Conservation (phyloP, 345 rosid species). For the Euclidium syriacum region DNA sequence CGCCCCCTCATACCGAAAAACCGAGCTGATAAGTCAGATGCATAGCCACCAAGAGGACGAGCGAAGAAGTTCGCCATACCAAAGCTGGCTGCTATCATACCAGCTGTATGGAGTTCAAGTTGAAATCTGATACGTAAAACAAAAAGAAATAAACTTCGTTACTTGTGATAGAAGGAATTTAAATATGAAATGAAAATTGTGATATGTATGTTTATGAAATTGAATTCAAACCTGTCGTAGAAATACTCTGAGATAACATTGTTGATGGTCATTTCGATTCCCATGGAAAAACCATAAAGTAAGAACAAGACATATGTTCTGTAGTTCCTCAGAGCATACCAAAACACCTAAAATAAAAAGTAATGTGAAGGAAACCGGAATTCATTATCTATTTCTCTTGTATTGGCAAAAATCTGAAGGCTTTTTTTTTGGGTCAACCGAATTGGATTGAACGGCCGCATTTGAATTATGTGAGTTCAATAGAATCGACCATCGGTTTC, state of each 20-base stretch:
- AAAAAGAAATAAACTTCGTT: background rate
- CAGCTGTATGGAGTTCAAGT: slow-evolving; percentile 62
- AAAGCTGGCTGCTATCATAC: slow-evolving; percentile 61
- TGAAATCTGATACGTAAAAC: slow-evolving; percentile 29
- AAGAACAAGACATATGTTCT: slow-evolving; percentile 67
- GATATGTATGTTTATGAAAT: background rate
- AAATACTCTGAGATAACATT: slow-evolving; percentile 62
- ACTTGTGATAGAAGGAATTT: background rate
- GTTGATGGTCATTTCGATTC: slow-evolving; percentile 54
- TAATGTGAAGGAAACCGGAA: background rate
- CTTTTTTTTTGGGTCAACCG: too few species aligned
- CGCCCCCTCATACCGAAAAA: slow-evolving; percentile 76
- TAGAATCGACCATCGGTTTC: too few species aligned
- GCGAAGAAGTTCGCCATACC: slow-evolving; percentile 73
- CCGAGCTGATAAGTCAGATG: slow-evolving; percentile 52
- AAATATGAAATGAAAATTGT: background rate
- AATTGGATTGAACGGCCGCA: too few species aligned
- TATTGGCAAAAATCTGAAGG: background rate
- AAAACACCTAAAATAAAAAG: slow-evolving; percentile 37
- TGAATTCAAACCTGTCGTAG: slow-evolving; percentile 39
- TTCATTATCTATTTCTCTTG: too few species aligned
- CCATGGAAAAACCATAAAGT: slow-evolving; percentile 67
- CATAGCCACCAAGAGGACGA: slow-evolving; percentile 63
- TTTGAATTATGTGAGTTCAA: too few species aligned
- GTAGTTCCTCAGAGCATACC: slow-evolving; percentile 59